Evolutionary conservation across 495 filamentous ascomycete genomes (phyloP).

Genomic region (Penicillium cosmopolitanum): DNA sequence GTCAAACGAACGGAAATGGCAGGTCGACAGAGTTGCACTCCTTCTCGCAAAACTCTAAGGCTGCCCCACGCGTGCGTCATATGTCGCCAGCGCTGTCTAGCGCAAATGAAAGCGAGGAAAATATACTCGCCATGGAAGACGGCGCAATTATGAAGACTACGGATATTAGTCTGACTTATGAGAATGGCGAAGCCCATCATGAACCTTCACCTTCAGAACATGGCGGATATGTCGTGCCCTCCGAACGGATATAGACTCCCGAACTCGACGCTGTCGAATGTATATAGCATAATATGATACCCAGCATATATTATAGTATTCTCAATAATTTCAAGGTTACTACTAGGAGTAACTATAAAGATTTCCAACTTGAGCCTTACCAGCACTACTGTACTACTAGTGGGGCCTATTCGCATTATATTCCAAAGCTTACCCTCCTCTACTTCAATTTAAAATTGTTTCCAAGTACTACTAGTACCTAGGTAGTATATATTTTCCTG

Average conservation of each 20-base stretch:
- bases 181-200: not conserved
- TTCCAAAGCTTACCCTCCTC: too few relatives aligned
- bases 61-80: not conserved
- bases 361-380: too few relatives aligned
- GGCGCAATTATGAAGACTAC: conserved; percentile 20
- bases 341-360: too few relatives aligned
- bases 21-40: conserved; percentile 13
- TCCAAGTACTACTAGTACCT: too few relatives aligned
- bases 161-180: conserved; percentile 19
- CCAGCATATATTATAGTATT: not conserved
- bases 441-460: too few relatives aligned
- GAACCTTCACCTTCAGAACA: not conserved
- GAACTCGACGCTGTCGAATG: not conserved
- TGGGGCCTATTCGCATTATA: too few relatives aligned
- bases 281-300: not conserved
- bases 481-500: too few relatives aligned
- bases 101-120: conserved; percentile 16
- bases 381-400: too few relatives aligned
- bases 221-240: not conserved
- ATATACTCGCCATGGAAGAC: conserved; percentile 6
- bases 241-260: not conserved
- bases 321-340: too few relatives aligned
- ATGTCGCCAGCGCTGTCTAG: not conserved
- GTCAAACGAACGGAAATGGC: conserved; percentile 6
- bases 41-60: conserved; percentile 3